Evolutionary conservation across 2,329 filamentous ascomycete genomes (phyloP), one percentile per base, ranked within the genome.

Genomic region (Capronia coronata): DNA sequence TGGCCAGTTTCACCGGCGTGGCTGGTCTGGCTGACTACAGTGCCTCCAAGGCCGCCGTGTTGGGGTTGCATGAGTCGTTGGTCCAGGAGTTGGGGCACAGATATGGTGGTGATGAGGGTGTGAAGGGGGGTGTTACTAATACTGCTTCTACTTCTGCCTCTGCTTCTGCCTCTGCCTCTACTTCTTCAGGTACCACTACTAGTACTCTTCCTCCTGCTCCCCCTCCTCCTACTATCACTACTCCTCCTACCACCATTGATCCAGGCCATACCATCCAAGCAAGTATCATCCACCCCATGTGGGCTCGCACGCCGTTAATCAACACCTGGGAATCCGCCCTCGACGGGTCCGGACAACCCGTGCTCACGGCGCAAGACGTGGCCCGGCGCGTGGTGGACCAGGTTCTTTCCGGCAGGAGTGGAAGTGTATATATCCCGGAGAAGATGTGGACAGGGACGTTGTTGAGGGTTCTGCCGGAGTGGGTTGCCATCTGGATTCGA

Each of bases 1-100:
- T 79, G 40, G 82, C 83, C 0, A 75, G 76, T 8, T 86, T 79
- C 67, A 59, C 80, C 2, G 71, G 76, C 1, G 74, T 79, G 0
- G 78, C 83, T 2, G 74, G 74, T 58, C 77, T 86, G 73, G 76
- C 81, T 37, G 82, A 87, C 67, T 88, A 88, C 67, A 71, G 73
- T 1, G 74, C 79, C 5, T 77, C 75, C 55, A 88, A 88, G 67
- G 77, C 83, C 1, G 83, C 81, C 0, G 77, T 81, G 1, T 63
- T 84, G 13, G 70, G 78, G 1, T 82, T 88, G 65, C 84, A 88
- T 62, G 83, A 88, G 63, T 83, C 38, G 0, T 65, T 85, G 2
- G 68, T 74, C 1, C 72, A 74, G 1, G 81, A 85, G 65, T 65
- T 85, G 44, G 67, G 66, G 32, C 78, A 77, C 4, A 67, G 74